Base-by-base conservation (phyloP, 73 alveolate species). In the Paramecium bursaria region DNA sequence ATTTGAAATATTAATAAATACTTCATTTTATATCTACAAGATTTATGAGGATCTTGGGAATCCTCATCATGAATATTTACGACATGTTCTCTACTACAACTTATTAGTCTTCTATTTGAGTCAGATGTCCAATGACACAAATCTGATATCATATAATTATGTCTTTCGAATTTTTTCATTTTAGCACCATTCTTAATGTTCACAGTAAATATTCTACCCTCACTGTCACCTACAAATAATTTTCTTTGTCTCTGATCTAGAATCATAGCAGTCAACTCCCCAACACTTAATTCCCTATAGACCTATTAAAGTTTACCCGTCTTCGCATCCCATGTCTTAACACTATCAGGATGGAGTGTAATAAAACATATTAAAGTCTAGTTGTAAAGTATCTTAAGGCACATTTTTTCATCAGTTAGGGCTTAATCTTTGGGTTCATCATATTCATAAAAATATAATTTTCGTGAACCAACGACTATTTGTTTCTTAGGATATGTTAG, bases 371-470 rank as follows among this genome's bases (percentile, higher is more conserved):
- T 86, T 74, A 97, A 93, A 10, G 96, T 95, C 21, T 95, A 94
- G 79, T 97, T 97, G 87, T 95, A 97, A 46, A 97, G 88, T 14
- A 96, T 97, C 52, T 98, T 94, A 13, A 97, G 85, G 47, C 98
- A 91, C 54, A 93, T 90, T 79, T 96, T 86, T 50, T 96, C 98
- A 93, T 97, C 99, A 23, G 99, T 98, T 50, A 97, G 85, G 90
- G 92, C 95, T 48, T 95, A 96, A 80, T 97, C 99, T 27, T 97
- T 94, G n/a, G 99, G 98, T 76, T 97, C 99, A 95, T 97, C 99
- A 80, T 97, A 97, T 73, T 95, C 98, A 75, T 92, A 97, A 91
- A 94, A 94, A 74, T 90, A 95, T 47, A 97, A 88, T 87, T 95
- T 94, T 87, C 97, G 92, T 10, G 98, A 93, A 5, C 99, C 99